Conservation (phyloP, 805 yeast species). For the Candida coleopterorum region DNA sequence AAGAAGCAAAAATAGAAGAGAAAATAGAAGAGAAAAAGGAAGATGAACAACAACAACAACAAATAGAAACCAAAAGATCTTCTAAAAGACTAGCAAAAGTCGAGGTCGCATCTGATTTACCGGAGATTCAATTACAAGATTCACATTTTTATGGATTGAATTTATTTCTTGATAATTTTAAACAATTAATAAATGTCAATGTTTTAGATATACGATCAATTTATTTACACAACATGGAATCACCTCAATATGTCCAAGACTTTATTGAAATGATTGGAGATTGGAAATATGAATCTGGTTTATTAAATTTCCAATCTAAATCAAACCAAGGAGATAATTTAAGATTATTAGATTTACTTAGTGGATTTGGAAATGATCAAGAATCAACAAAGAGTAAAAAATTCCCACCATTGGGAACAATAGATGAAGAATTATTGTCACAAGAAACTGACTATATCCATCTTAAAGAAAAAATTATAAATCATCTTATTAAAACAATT, state of each 20-base stretch:
- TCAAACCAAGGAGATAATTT: conserved; percentile 24
- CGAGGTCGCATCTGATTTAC: conserved; percentile 15
- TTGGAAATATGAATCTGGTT: conserved; percentile 19
- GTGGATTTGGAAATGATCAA: conserved; percentile 20
- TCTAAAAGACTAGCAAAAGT: conserved; percentile 28
- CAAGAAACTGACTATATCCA: conserved; percentile 12
- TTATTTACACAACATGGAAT: conserved; percentile 12
- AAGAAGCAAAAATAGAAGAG: conserved; percentile 16
- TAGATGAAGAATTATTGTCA: conserved; percentile 1
- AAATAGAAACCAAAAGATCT: conserved; percentile 34
- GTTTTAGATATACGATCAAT: conserved; percentile 8
- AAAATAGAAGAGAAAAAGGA: conserved; percentile 3
- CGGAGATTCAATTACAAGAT: conserved; percentile 18
- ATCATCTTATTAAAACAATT: conserved; percentile 22
- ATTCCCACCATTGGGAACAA: not conserved
- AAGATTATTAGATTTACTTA: conserved; percentile 32
- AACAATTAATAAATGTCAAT: conserved; percentile 12
- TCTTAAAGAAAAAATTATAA: conserved; percentile 21
- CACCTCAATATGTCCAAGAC: conserved; percentile 16
- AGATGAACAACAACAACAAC: conserved; percentile 7
- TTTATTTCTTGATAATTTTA: conserved; percentile 17
- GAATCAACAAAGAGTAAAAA: not conserved
- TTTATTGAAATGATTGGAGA: conserved; percentile 21
- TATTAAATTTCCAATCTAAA: conserved; percentile 1
- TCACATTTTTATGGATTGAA: conserved; percentile 25